These are phyloP conservation scores for Quercus engelmannii DNA, from an alignment of 306 rosid species.

Conservation along the genomic window DNA sequence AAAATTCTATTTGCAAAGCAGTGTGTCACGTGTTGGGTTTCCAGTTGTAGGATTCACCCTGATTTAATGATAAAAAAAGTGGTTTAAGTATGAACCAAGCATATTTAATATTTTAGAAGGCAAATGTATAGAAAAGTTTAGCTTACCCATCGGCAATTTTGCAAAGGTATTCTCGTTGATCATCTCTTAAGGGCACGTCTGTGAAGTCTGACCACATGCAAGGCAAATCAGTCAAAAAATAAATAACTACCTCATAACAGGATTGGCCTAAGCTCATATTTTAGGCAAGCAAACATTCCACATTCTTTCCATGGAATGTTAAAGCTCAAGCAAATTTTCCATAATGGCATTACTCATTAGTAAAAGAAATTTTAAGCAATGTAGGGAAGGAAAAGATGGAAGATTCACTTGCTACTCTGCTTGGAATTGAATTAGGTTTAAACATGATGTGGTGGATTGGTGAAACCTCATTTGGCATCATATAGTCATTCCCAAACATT, in stretches of 20 bases:
- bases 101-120: conserved; percentile 1
- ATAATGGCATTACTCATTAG: neutral
- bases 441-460: too few species aligned
- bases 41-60: conserved; percentile 91
- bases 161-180: conserved; percentile 86
- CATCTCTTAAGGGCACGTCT: conserved; percentile 93
- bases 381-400: neutral
- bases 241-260: neutral
- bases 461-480: too few species aligned
- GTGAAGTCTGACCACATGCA: conserved; percentile 66
- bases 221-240: conserved; percentile 14
- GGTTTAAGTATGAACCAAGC: conserved; percentile 11
- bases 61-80: conserved; percentile 21
- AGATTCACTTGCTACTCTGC: neutral
- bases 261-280: neutral
- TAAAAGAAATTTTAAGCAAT: neutral
- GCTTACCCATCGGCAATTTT: conserved; percentile 86
- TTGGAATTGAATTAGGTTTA: too few species aligned
- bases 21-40: conserved; percentile 81
- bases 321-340: too few species aligned
- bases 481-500: too few species aligned
- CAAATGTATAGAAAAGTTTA: neutral
- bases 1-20: conserved; percentile 66
- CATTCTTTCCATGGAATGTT: too few species aligned
- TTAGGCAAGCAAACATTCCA: neutral